A percentile compares a stretch with the other conserved stretches of the same genome.
These are phyloP conservation scores for Colletotrichum lentis DNA, from an alignment of 2,329 filamentous ascomycete genomes.

Conservation along the genomic window DNA sequence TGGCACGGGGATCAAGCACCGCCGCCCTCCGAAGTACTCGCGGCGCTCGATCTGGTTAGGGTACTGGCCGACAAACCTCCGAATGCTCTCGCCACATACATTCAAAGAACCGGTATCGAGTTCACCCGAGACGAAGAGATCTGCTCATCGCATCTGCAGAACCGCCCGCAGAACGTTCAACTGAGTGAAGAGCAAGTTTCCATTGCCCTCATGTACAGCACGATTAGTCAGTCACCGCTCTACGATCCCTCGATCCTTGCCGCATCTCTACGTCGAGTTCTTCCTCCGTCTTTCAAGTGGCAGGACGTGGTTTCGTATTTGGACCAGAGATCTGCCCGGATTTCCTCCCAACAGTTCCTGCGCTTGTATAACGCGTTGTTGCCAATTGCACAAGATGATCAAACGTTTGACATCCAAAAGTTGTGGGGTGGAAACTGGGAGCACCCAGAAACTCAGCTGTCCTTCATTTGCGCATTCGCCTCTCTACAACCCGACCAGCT, in stretches of 20 bases:
- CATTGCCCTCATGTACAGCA: conserved; percentile 74
- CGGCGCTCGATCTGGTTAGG: conserved; percentile 73
- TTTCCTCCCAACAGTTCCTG: conserved; percentile 83
- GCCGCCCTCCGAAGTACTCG: conserved; percentile 74
- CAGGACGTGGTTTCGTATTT: conserved; percentile 79
- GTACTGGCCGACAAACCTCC: conserved; percentile 67
- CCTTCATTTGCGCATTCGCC: conserved; percentile 90
- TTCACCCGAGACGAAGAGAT: conserved; percentile 80
- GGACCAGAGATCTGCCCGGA: conserved; percentile 78
- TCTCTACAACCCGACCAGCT: conserved; percentile 78
- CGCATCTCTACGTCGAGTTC: conserved; percentile 67
- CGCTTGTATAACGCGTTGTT: conserved; percentile 81
- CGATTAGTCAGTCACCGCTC: conserved; percentile 64
- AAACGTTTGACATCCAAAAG: conserved; percentile 80
- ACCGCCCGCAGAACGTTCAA: conserved; percentile 62
- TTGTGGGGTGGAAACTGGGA: conserved; percentile 94
- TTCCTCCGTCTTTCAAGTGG: conserved; percentile 73
- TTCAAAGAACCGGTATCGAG: conserved; percentile 77
- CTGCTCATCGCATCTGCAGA: conserved; percentile 63
- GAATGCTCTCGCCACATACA: conserved; percentile 68
- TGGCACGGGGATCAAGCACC: conserved; percentile 69
- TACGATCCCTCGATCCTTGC: conserved; percentile 65
- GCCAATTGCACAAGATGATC: conserved; percentile 70
- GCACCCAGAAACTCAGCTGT: conserved; percentile 85
- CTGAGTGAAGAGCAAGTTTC: conserved; percentile 85